These are phyloP conservation scores for Amphicarpaea edgeworthii DNA, from an alignment of 306 rosid genomes.

Conservation along the genomic window DNA sequence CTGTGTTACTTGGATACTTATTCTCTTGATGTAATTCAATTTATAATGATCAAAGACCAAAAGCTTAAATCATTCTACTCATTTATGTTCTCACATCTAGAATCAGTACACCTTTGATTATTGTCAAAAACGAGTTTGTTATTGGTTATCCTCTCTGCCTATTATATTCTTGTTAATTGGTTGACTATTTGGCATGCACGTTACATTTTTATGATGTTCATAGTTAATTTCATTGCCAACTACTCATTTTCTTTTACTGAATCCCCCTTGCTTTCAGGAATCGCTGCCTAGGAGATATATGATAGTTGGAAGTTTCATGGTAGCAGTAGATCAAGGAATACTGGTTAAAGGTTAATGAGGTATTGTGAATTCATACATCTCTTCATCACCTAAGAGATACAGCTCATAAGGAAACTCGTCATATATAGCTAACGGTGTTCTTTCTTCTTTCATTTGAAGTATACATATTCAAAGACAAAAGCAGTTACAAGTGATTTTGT, in stretches of 20 bases:
- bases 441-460: constrained; percentile 67
- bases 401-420: constrained; percentile 69
- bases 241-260: constrained; percentile 30
- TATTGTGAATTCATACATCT: constrained; percentile 77
- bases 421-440: constrained; percentile 79
- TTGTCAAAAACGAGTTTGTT: constrained; percentile 15
- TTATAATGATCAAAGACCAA: constrained; percentile 29
- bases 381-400: constrained; percentile 59
- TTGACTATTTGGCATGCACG: neutral
- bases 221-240: neutral
- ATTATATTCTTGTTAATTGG: neutral
- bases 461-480: constrained; percentile 67
- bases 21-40: constrained; percentile 3
- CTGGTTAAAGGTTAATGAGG: constrained; percentile 57
- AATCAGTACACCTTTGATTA: neutral
- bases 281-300: constrained; percentile 87
- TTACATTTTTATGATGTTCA: constrained; percentile 23
- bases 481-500: constrained; percentile 79
- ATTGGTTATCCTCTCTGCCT: constrained; percentile 10
- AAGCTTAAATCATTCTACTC: constrained; percentile 6
- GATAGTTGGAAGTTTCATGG: constrained; percentile 63
- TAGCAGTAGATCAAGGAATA: constrained; percentile 70
- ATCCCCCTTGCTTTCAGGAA: constrained; percentile 65
- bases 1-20: neutral
- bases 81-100: constrained; percentile 12